phyloP scores from a whole-genome alignment of 257 asterid genomes.

The Primulina huaijiensis region DNA sequence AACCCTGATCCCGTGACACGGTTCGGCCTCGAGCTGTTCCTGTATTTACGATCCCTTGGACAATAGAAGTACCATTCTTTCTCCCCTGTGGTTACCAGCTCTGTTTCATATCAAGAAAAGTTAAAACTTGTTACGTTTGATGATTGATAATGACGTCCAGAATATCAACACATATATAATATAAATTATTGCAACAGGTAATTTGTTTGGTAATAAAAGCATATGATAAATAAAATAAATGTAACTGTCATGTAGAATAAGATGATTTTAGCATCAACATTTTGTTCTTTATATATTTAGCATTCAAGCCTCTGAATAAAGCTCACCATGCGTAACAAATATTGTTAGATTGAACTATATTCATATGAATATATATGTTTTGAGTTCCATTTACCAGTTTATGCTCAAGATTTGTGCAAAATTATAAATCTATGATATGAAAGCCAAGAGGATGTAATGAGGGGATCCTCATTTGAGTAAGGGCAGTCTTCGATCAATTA shows the following conservation, averaged over 20 bases:
- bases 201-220: not conserved
- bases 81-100: constrained; percentile 60
- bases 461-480: no score
- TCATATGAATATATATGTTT: no score
- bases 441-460: no score
- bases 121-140: not conserved
- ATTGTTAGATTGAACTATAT: no score
- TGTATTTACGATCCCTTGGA: constrained; percentile 68
- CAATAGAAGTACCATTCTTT: constrained; percentile 84
- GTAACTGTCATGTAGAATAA: not conserved
- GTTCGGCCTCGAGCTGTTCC: constrained; percentile 70
- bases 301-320: no score
- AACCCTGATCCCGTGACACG: constrained; percentile 72
- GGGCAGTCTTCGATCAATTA: no score
- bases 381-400: no score
- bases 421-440: no score
- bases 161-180: not conserved
- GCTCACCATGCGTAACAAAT: no score
- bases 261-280: no score
- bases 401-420: not conserved
- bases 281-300: not conserved
- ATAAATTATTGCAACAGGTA: not conserved
- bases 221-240: not conserved
- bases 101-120: constrained; percentile 28
- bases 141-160: not conserved